Conservation (phyloP, 179 eudicot species). For the Vitellaria paradoxa region DNA sequence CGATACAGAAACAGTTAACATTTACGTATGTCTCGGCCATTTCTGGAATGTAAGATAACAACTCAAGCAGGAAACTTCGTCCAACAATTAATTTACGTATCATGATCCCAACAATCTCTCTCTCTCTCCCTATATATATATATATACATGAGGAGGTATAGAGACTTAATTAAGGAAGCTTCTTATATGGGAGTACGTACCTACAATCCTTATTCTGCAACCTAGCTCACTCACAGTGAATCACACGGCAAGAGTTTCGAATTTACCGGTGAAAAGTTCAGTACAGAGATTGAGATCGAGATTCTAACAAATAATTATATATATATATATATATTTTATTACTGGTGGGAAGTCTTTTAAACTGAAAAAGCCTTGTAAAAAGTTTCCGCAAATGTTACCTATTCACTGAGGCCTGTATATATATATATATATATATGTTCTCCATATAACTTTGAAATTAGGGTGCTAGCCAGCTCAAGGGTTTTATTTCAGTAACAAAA, state of each 20-base stretch:
- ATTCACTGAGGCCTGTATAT: background rate
- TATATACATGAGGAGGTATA: background rate
- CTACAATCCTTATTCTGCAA: too few relatives aligned
- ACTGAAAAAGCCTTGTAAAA: too few relatives aligned
- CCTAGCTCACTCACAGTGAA: background rate
- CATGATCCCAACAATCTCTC: background rate
- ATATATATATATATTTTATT: background rate
- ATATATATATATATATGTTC: too few relatives aligned
- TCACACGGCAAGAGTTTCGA: background rate
- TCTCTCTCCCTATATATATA: background rate
- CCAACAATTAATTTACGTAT: background rate
- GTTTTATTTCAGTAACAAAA: too few relatives aligned
- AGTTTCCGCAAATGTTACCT: too few relatives aligned
- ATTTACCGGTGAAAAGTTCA: background rate
- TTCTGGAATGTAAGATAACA: conserved; percentile 1
- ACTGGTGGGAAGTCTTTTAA: too few relatives aligned
- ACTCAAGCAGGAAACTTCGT: conserved; percentile 9
- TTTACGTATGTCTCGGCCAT: background rate
- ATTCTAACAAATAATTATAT: background rate
- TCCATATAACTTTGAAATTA: too few relatives aligned
- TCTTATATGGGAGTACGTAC: background rate
- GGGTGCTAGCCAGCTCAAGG: too few relatives aligned
- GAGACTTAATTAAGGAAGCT: background rate
- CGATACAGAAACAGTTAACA: background rate
- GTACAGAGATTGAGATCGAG: too few relatives aligned